A percentile compares a stretch with the other conserved stretches of the same genome.
phyloP scores from a whole-genome alignment of 148 eudicot genomes.

The Mesembryanthemum crystallinum region DNA sequence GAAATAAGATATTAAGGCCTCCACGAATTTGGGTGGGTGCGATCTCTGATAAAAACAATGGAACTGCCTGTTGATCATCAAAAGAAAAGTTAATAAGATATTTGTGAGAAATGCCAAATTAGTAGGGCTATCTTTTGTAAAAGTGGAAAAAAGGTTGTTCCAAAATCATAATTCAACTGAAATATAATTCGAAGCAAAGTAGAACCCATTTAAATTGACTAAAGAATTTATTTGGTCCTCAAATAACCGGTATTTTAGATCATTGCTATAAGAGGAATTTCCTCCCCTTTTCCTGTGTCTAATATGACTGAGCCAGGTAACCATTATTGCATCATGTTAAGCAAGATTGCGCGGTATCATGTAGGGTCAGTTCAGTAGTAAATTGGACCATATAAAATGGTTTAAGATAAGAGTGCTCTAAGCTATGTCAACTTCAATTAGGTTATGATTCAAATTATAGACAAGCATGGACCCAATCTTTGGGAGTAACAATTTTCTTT shows the following conservation, averaged over 20 bases:
- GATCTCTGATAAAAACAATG: constrained; percentile 83
- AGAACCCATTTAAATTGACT: neutral
- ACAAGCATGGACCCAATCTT: no score
- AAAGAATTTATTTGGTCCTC: neutral
- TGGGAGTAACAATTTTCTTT: no score
- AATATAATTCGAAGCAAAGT: neutral
- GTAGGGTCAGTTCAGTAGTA: no score
- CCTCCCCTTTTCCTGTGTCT: no score
- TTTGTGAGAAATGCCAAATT: neutral
- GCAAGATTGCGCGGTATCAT: no score
- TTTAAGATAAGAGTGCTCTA: no score
- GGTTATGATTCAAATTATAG: no score
- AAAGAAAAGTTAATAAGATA: neutral
- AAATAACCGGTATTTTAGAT: neutral
- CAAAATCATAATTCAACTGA: no score
- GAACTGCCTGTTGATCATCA: constrained; percentile 66
- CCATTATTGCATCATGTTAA: no score
- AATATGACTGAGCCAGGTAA: no score
- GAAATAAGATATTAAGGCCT: constrained; percentile 84
- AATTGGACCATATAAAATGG: no score
- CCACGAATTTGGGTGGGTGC: constrained; percentile 91
- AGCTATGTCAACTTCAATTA: no score
- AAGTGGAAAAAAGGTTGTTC: neutral
- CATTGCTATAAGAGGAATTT: neutral
- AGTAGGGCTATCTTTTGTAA: neutral